These are phyloP conservation scores for Elsinoe perseae DNA, from an alignment of 2,329 filamentous ascomycete genomes.

Conservation along the genomic window DNA sequence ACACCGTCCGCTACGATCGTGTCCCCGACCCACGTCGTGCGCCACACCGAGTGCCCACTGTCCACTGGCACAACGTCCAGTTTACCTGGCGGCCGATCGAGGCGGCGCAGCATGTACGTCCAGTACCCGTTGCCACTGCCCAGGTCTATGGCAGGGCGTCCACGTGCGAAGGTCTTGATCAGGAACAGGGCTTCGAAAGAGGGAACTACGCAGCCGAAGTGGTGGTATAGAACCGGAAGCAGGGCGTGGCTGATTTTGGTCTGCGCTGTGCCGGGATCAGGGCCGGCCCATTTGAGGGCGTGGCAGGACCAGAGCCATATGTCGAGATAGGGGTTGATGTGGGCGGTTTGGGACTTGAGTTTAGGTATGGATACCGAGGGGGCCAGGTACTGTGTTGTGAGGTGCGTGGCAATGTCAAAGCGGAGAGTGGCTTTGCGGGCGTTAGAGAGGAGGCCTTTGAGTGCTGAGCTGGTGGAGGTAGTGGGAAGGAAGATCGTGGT, in stretches of 20 bases:
- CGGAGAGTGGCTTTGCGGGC: slow-evolving; percentile 58
- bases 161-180: slow-evolving; percentile 48
- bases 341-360: slow-evolving; percentile 38
- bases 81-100: slow-evolving; percentile 39
- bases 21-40: slow-evolving; percentile 60
- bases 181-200: slow-evolving; percentile 58
- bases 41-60: slow-evolving; percentile 59
- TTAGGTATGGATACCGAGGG: slow-evolving; percentile 34
- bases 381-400: slow-evolving; percentile 47
- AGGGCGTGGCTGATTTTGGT: slow-evolving; percentile 57
- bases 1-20: slow-evolving; percentile 56
- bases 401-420: slow-evolving; percentile 47
- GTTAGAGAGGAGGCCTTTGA: slow-evolving; percentile 57
- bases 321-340: slow-evolving; percentile 59
- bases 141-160: slow-evolving; percentile 54
- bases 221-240: slow-evolving; percentile 67
- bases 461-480: slow-evolving; percentile 52
- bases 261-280: slow-evolving; percentile 45
- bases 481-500: slow-evolving; percentile 56
- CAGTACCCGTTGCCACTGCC: slow-evolving; percentile 70
- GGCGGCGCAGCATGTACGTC: slow-evolving; percentile 59
- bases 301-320: slow-evolving; percentile 60
- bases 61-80: slow-evolving; percentile 53
- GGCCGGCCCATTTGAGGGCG: slow-evolving; percentile 58
- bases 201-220: slow-evolving; percentile 67